Evolutionary conservation across 495 filamentous ascomycete species (phyloP).

Genomic region (Sphaerosporella brunnea): DNA sequence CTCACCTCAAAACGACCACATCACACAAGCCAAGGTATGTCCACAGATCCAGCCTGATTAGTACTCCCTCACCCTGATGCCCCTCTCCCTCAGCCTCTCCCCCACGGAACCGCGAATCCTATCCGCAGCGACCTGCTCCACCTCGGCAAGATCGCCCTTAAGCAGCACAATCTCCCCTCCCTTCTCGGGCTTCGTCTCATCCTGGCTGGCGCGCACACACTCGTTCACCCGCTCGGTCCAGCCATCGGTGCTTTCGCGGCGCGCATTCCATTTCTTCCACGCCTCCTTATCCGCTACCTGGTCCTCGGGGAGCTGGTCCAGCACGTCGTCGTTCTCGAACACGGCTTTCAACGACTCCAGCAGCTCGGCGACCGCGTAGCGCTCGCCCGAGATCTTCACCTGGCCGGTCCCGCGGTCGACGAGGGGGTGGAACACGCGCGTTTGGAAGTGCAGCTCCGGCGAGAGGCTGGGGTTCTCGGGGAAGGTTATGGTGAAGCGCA

Average conservation of each 20-base stretch:
- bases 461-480: background rate
- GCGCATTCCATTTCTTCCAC: conserved; percentile 6
- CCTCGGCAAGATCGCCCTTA: background rate
- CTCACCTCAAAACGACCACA: no score
- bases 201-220: conserved; percentile 2
- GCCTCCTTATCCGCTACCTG: conserved; percentile 2
- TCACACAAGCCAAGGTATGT: no score
- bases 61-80: conserved; percentile 2
- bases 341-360: conserved; percentile 2
- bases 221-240: conserved; percentile 4
- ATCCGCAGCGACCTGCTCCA: background rate
- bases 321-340: conserved; percentile 3
- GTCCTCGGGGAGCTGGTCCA: background rate
- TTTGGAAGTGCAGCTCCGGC: background rate
- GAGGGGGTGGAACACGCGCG: conserved; percentile 9
- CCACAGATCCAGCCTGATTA: no score
- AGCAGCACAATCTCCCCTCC: background rate
- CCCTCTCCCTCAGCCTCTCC: conserved; percentile 3
- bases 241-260: background rate
- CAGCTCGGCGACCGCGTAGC: background rate
- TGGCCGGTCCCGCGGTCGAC: background rate
- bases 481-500: conserved; percentile 5
- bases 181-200: background rate
- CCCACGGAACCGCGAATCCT: background rate
- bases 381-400: background rate